Evolutionary conservation across 371 early-diverging fungal genomes (phyloP).

Genomic region (Rhizopus microsporus): DNA sequence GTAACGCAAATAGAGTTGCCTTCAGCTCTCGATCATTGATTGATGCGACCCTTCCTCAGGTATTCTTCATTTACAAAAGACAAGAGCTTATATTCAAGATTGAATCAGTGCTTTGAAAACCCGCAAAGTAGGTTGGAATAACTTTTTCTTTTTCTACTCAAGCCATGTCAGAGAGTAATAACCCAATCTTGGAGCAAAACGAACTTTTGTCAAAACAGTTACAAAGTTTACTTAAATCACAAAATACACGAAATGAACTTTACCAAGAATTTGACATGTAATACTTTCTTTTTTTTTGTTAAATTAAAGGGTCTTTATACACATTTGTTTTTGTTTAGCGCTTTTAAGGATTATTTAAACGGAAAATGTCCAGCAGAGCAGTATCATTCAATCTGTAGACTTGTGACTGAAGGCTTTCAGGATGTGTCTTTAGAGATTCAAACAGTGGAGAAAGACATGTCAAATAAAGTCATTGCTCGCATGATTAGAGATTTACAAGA

Average conservation of each 20-base stretch:
- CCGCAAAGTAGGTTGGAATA: too few species aligned
- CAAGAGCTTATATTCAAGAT: too few species aligned
- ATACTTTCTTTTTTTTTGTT: neutral
- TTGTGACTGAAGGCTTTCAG: slow-evolving; percentile 52
- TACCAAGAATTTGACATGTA: slow-evolving; percentile 51
- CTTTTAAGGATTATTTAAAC: slow-evolving; percentile 45
- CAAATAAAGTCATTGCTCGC: slow-evolving; percentile 26
- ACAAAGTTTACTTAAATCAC: slow-evolving; percentile 37
- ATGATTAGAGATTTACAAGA: slow-evolving; percentile 38
- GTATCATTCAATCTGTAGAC: slow-evolving; percentile 45
- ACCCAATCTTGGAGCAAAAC: slow-evolving; percentile 12
- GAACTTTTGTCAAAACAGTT: slow-evolving; percentile 21
- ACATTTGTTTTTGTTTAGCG: slow-evolving; percentile 20
- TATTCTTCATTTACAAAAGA: too few species aligned
- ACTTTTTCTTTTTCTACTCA: neutral
- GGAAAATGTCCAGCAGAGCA: slow-evolving; percentile 42
- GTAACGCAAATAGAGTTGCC: too few species aligned
- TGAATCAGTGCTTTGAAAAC: too few species aligned
- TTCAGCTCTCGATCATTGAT: too few species aligned
- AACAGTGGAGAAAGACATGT: slow-evolving; percentile 27
- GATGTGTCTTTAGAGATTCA: slow-evolving; percentile 47
- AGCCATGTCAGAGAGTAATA: slow-evolving; percentile 6
- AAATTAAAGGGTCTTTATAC: neutral
- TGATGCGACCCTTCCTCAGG: too few species aligned
- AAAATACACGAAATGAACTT: slow-evolving; percentile 39